phyloP scores from a whole-genome alignment of 83 land plant genomes.

The Larix sibirica region DNA sequence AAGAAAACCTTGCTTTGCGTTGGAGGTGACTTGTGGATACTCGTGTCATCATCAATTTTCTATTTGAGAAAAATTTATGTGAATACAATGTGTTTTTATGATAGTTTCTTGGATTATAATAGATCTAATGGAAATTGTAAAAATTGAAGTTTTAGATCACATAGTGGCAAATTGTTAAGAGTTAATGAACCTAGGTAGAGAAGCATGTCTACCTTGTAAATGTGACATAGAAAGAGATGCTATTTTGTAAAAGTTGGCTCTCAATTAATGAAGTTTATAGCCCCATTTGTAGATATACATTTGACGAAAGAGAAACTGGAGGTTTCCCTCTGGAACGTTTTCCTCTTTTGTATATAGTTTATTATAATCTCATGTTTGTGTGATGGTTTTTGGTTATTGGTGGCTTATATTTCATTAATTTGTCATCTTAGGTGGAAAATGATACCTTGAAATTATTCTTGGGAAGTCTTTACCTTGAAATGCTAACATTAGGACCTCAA shows the following conservation, averaged over 20 bases:
- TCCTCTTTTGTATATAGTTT: neutral
- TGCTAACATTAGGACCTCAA: no score
- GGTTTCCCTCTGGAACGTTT: neutral
- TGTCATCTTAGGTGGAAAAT: neutral
- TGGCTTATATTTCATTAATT: neutral
- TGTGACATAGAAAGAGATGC: neutral
- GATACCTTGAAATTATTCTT: no score
- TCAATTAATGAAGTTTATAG: neutral
- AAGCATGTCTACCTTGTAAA: neutral
- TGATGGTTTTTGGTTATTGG: neutral
- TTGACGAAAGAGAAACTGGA: neutral
- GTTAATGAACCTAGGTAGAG: neutral
- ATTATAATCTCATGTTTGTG: neutral
- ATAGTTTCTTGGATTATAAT: conserved; percentile 7
- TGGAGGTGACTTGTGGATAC: neutral
- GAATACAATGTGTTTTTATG: neutral
- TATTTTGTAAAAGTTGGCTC: neutral
- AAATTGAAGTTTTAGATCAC: neutral
- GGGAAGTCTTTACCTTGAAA: no score
- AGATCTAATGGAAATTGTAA: neutral
- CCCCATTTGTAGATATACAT: neutral
- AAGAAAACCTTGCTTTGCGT: neutral
- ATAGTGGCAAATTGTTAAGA: neutral
- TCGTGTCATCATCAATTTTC: neutral
- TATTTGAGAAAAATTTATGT: neutral